Base-by-base conservation (phyloP, 257 asterid genomes). In the Nicotiana tomentosiformis region DNA sequence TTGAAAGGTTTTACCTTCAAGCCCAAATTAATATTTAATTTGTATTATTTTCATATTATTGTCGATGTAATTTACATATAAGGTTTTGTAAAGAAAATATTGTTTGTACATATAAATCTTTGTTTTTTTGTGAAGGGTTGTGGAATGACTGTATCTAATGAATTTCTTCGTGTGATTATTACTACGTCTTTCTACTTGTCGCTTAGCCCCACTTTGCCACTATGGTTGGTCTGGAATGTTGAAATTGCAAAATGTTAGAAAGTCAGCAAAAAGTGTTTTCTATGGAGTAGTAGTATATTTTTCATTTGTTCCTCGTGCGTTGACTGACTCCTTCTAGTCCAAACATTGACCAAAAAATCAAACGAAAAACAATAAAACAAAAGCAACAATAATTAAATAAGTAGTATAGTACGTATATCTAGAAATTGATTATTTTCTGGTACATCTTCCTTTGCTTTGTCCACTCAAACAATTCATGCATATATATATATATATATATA, bases 401-500 rank as follows among this genome's bases (percentile, higher is more conserved):
- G 9, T 33, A 33, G 43, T 5, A 35, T 37, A 43, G 51, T 17
- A n/a, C n/a, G n/a, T n/a, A 6, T 17, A 58, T 58, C 26, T 58
- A 76, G 3, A 26, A 51, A 51, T 26, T 16, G 26, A 76, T 76
- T 49, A 26, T 51, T 74, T 74, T 74, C 80, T 74, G 51, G 26
- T 23, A 18, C 43, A 2, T 33, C 23, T 60, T 62, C 80, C 37
- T 72, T 72, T 83, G 68, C 76, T 11, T 32, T 72, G 83, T 78
- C 82, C 80, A 74, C 82, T 86, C 91, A 87, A 85, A 87, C 57
- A 43, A 43, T 57, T 49, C 39, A 37, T 5, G 49, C 30, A 55
- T 78, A 16, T 23, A 23, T 23, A 23, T 23, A 23, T 23, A 23
- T 23, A 23, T 23, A 23, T 23, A 23, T 23, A 23, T 23, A 23